Evolutionary conservation across 257 asterid species (phyloP), one percentile per base, ranked within the genome.

Genomic region (Nicotiana undulata): DNA sequence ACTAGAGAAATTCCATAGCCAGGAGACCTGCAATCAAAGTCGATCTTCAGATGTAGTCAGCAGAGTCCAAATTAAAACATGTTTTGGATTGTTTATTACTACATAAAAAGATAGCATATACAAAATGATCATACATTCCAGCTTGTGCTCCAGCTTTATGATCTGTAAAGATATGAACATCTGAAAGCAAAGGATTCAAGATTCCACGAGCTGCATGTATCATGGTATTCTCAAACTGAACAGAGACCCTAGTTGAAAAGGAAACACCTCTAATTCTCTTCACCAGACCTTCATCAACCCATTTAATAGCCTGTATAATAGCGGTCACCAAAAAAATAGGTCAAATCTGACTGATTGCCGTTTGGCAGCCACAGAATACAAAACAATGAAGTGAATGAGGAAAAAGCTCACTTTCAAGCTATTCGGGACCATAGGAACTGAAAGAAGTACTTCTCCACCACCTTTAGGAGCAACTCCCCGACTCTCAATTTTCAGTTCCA

Each of bases 201-300:
- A 93, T 85, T 44, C 97, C 97, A 86, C 99, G 99, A 84, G 97
- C 97, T 6, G 97, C 93, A 64, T 89, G 93, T 84, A 89, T 89
- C 92, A 90, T 91, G 60, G 91, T 82, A 80, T 92, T 89, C 90
- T 93, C 98, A 83, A 93, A 90, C 88, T 92, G 96, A 56, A 80
- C 89, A 32, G 97, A 86, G 56, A 95, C 99, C 84, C 89, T 93
- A 44, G 99, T 82, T 52, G 99, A 95, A 86, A 95, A 95, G 61
- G 94, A 83, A 80, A 83, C 82, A 74, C 98, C 98, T 85, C 98
- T 89, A 75, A 95, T 93, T 86, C 96, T 90, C 92, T 92, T 94
- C 82, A 92, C 99, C 97, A 92, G 83, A 82, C 99, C 99, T 86
- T 90, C 97, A 10, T 93, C 98, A 85, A 83, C 91, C 98, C 98